Evolutionary conservation across 1,139 yeast species (phyloP), one percentile per base, ranked within the genome.

Genomic region (Candida pseudocylindracea): DNA sequence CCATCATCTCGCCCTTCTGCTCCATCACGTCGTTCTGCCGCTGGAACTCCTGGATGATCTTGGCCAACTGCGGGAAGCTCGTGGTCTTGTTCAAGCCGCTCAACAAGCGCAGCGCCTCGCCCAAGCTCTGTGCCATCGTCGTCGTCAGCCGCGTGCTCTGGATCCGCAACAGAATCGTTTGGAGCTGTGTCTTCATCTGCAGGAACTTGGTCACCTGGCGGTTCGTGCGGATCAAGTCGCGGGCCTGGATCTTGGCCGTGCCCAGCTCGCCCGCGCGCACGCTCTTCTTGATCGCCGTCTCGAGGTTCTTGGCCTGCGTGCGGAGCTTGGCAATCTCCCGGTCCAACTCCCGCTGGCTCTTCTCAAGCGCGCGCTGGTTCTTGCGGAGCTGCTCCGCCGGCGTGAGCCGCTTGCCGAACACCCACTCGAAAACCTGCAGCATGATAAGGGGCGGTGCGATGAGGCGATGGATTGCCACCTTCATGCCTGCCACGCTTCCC

Each of bases 1-100:
- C 98, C 80, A 88, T 91, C 67, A 88, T 81, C 48, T 91, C 99
- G 50, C 88, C 96, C 45, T 93, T 75, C 54, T 88, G 98, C 51
- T 88, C 96, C 96, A 88, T 88, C 48, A 91, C 58, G 48, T 88
- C 98, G 51, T 79, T 81, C 49, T 88, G 93, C 45, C 70, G 72
- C 44, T 91, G 93, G 53, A 88, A 88, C 45, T 91, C 96, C 73
- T 81, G 88, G 2, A 95, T 85, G 29, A 91, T 88, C 40, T 76
- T 65, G 36, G 81, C 76, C 39, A 88, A 57, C 41, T 81, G 93
- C 1, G 94, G 95, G 41, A 88, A 54, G 46, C 88, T 88, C 91
- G 85, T 78, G 37, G 72, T 71, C 45, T 72, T 59, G 51, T 88
- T 88, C 93, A 88, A 79, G 7, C 92, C 74, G 31, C 75, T 72